These are phyloP conservation scores for Hansfordia pulvinata DNA, from an alignment of 2,329 filamentous ascomycete species.

Conservation along the genomic window DNA sequence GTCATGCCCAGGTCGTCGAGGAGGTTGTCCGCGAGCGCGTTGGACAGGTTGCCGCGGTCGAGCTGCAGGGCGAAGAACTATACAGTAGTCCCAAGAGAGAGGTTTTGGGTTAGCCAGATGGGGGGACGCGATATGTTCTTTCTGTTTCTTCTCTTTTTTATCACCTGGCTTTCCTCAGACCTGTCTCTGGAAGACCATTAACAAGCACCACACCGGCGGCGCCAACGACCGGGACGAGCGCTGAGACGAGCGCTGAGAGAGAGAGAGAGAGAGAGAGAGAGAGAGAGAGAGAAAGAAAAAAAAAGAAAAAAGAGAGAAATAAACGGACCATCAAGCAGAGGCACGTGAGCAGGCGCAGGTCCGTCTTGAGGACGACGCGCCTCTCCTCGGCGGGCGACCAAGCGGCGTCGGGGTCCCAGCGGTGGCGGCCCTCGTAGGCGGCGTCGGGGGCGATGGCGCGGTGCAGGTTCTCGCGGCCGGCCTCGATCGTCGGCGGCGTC, in stretches of 20 bases:
- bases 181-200: too few relatives aligned
- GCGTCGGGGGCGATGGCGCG: constrained; percentile 15
- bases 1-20: constrained; percentile 35
- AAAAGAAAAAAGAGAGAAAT: background rate
- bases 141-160: too few relatives aligned
- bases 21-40: constrained; percentile 49
- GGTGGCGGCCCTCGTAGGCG: constrained; percentile 25
- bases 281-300: too few relatives aligned
- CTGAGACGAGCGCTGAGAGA: too few relatives aligned
- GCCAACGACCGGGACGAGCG: too few relatives aligned
- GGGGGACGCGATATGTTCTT: background rate
- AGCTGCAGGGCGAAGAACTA: constrained; percentile 53
- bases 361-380: constrained; percentile 37
- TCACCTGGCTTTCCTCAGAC: too few relatives aligned
- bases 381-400: constrained; percentile 47
- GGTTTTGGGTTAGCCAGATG: constrained; percentile 14
- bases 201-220: too few relatives aligned
- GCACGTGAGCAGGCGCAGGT: constrained; percentile 25
- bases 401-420: constrained; percentile 22
- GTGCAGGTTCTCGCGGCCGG: constrained; percentile 24
- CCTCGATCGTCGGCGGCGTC: too few relatives aligned
- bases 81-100: constrained; percentile 22
- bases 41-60: constrained; percentile 48
- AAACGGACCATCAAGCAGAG: constrained; percentile 28
- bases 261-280: too few relatives aligned